Base-by-base conservation (phyloP, 345 rosid genomes). In the Moricandia arvensis region DNA sequence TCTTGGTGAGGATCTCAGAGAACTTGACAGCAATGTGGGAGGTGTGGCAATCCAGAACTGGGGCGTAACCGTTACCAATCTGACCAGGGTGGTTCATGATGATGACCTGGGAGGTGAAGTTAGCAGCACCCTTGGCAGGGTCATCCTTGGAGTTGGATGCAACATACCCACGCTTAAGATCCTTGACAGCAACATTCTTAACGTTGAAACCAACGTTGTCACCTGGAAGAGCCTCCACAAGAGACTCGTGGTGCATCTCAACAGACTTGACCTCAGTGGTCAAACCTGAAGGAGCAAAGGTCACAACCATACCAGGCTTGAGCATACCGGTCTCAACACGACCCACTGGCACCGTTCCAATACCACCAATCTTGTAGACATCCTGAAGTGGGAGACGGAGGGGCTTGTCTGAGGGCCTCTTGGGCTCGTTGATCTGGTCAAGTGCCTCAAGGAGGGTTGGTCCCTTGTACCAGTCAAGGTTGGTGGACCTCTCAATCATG, bases 51-150 rank as follows among this genome's bases (percentile, higher is more conserved):
- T 91, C 97, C 0, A 91, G 90, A 0, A 89, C 97, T 0, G 97
- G 97, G 11, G 97, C 97, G 45, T 91, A 89, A 0, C 97, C 97
- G 1, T 86, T 91, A 63, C 97, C 97, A 4, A 91, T 91, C 83
- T 91, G 97, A 0, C 97, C 97, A 5, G 97, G 97, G 81, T 91
- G 97, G 80, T 90, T 90, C 93, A 90, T 90, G 87, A 90, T 90
- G 69, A 90, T 90, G 37, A 90, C 96, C 29, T 90, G 96, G 60
- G 96, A 67, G 7, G 93, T 88, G 85, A 90, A 90, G 82, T 59
- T 87, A 10, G 90, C 90, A 0, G 96, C 93, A n/a, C 77, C 96
- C 85, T 74, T 90, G 43, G 96, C 87, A 2, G 96, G 96, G 68
- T 90, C 96, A n/a, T 90, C 96, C 86, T 90, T 90, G 12, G 96